These are phyloP conservation scores for Chaetothyriales sp. DNA, from an alignment of 2,329 filamentous ascomycete species.

Conservation along the genomic window DNA sequence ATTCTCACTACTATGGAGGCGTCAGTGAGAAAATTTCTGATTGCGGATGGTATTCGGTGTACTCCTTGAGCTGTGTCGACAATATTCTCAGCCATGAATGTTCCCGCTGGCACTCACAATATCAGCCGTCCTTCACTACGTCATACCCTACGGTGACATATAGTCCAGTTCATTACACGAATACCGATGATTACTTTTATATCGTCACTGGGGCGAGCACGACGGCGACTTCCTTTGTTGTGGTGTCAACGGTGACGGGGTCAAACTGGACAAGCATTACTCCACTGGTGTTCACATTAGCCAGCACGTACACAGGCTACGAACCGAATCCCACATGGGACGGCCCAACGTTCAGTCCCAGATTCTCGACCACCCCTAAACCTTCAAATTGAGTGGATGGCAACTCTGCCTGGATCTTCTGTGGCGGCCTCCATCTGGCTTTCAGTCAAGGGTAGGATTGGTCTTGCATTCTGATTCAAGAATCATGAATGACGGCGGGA, in stretches of 20 bases:
- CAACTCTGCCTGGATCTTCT: not conserved
- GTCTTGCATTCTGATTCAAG: not conserved
- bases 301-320: not conserved
- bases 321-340: not conserved
- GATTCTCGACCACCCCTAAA: too few relatives aligned
- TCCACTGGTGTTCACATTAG: not conserved
- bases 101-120: conserved; percentile 3
- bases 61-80: conserved; percentile 3
- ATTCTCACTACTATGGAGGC: conserved; percentile 6
- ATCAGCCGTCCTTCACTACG: not conserved
- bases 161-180: not conserved
- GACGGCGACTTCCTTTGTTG: not conserved
- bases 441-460: not conserved
- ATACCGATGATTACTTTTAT: not conserved
- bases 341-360: not conserved
- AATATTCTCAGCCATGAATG: conserved; percentile 5
- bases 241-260: not conserved
- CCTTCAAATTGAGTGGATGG: too few relatives aligned
- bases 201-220: not conserved
- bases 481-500: too few relatives aligned
- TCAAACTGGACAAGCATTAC: not conserved
- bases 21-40: conserved; percentile 1
- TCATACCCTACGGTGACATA: not conserved
- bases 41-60: conserved; percentile 4
- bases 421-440: not conserved